A percentile compares a stretch with the other conserved stretches of the same genome.
Evolutionary conservation across 2,329 filamentous ascomycete species (phyloP).

Genomic region (Claviceps maximensis): DNA sequence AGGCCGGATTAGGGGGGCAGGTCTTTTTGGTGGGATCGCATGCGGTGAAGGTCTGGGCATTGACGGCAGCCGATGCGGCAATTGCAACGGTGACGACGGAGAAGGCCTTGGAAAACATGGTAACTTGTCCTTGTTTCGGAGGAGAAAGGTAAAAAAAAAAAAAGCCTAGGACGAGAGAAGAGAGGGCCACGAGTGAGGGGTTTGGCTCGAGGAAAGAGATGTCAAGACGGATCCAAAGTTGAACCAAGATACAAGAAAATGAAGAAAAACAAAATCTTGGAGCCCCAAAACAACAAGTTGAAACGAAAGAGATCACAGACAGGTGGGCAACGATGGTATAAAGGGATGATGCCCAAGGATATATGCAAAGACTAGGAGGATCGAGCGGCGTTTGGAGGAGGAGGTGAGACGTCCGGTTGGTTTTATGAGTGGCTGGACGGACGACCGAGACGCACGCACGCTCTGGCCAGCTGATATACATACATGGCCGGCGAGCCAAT

Average conservation of each 20-base stretch:
- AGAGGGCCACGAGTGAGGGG: too few species aligned
- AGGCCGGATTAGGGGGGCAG: conserved; percentile 64
- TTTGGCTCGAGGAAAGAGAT: neutral
- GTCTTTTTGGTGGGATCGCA: conserved; percentile 42
- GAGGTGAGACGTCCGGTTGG: neutral
- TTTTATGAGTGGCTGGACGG: neutral
- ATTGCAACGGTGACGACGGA: conserved; percentile 33
- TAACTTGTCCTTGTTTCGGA: conserved; percentile 3
- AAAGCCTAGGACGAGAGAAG: too few species aligned
- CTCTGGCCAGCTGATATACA: neutral
- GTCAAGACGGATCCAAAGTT: neutral
- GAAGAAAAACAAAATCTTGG: too few species aligned
- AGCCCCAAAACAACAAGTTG: too few species aligned
- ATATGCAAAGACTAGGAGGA: neutral
- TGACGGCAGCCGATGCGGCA: conserved; percentile 33
- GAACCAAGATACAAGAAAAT: too few species aligned
- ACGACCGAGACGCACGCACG: too few species aligned
- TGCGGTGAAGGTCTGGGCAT: conserved; percentile 42
- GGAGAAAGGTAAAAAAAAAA: too few species aligned
- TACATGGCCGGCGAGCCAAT: too few species aligned
- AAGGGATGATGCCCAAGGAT: neutral
- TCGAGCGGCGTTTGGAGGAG: neutral
- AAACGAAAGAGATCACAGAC: neutral
- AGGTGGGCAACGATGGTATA: neutral
- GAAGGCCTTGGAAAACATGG: conserved; percentile 32